Percentiles rank a stretch among this genome's conserved stretches.
Evolutionary conservation across 2,329 filamentous ascomycete genomes (phyloP).

Genomic region (Trichoderma aggressivum): DNA sequence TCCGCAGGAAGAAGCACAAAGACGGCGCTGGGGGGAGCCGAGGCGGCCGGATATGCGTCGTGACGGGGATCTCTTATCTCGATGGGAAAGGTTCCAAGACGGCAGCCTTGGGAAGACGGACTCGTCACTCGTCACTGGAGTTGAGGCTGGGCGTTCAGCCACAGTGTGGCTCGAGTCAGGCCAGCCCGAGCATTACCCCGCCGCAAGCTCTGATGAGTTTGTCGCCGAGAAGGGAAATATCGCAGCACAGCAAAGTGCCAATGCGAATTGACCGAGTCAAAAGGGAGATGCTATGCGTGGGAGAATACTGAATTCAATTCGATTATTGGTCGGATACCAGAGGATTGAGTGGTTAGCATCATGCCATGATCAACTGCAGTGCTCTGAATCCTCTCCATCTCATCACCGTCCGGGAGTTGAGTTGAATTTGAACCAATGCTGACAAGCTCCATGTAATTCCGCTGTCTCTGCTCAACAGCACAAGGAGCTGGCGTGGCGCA

Average conservation of each 20-base stretch:
- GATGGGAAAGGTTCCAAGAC: not conserved
- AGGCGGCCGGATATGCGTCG: not conserved
- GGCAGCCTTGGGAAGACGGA: not conserved
- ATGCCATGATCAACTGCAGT: not conserved
- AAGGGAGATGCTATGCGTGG: not conserved
- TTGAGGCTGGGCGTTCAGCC: constrained; percentile 5
- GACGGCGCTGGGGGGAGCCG: not conserved
- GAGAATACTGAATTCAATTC: not conserved
- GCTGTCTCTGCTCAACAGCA: not conserved
- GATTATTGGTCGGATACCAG: not conserved
- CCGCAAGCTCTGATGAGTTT: not conserved
- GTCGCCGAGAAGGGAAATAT: not conserved
- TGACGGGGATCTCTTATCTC: not conserved
- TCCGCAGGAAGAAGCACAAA: not conserved
- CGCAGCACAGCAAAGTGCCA: not conserved
- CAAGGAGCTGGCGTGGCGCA: not conserved
- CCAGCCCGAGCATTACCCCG: not conserved
- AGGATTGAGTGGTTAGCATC: not conserved
- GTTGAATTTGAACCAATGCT: not conserved
- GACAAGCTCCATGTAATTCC: not conserved
- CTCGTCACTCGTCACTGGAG: not conserved
- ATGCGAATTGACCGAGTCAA: not conserved
- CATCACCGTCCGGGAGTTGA: not conserved
- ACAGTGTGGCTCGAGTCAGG: constrained; percentile 7
- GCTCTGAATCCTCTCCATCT: not conserved